phyloP scores from a whole-genome alignment of 768 basidiomycete genomes.

The Xerocomellus dryophilus region DNA sequence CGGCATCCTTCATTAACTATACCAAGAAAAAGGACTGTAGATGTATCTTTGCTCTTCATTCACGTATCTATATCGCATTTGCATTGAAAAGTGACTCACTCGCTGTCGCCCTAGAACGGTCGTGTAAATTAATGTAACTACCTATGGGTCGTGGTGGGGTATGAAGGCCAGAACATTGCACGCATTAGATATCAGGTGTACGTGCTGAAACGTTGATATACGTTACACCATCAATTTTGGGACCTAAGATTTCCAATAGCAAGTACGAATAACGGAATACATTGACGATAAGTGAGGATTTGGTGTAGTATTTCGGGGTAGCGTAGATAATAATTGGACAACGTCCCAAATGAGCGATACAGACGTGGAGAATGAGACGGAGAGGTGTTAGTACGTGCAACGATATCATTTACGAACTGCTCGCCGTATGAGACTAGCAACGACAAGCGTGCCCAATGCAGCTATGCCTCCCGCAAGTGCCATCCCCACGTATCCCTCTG shows the following conservation, averaged over 20 bases:
- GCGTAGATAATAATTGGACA: slow-evolving; percentile 11
- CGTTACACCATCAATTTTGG: slow-evolving; percentile 2
- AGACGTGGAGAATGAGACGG: slow-evolving; percentile 12
- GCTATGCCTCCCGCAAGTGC: slow-evolving; percentile 89
- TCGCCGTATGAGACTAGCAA: slow-evolving; percentile 84
- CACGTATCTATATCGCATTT: slow-evolving; percentile 32
- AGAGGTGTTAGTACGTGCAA: slow-evolving; percentile 13
- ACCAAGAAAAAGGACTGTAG: slow-evolving; percentile 19
- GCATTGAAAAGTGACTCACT: slow-evolving; percentile 24
- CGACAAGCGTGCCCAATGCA: slow-evolving; percentile 71
- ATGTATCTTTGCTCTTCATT: slow-evolving; percentile 27
- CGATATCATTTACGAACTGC: slow-evolving; percentile 47
- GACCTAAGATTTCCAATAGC: slow-evolving; percentile 11
- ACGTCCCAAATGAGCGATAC: slow-evolving; percentile 10
- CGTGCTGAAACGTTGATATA: not conserved
- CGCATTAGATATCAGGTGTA: not conserved
- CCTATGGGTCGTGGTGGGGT: slow-evolving; percentile 5
- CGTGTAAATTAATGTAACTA: slow-evolving; percentile 33
- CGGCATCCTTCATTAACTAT: slow-evolving; percentile 8
- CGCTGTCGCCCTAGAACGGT: slow-evolving; percentile 12
- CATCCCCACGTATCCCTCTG: slow-evolving; percentile 99
- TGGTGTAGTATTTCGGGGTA: slow-evolving; percentile 8
- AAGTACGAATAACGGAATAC: slow-evolving; percentile 17
- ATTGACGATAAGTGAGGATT: slow-evolving; percentile 30
- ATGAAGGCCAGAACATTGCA: not conserved